These are phyloP conservation scores for Hypsizygus marmoreus DNA, from an alignment of 768 basidiomycete species.

Conservation along the genomic window DNA sequence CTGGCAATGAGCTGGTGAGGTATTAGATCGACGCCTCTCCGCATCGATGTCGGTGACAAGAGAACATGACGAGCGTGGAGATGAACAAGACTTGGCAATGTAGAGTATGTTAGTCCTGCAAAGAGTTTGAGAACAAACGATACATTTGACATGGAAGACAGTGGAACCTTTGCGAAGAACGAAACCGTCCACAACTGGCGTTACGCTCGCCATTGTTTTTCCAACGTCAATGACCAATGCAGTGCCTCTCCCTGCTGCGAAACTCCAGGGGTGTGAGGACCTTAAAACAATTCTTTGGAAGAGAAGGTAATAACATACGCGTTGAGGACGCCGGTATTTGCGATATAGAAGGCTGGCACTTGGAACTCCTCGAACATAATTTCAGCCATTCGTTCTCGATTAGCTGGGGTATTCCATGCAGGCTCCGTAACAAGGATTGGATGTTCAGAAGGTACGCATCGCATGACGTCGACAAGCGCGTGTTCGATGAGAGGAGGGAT, in stretches of 20 bases:
- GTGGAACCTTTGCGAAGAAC: conserved; percentile 93
- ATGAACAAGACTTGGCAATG: conserved; percentile 79
- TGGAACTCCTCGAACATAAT: conserved; percentile 97
- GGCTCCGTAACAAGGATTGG: conserved; percentile 94
- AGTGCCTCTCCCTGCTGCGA: conserved; percentile 96
- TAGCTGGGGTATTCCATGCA: conserved; percentile 93
- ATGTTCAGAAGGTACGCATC: conserved; percentile 78
- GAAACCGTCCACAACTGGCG: conserved; percentile 96
- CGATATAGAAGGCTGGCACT: conserved; percentile 94
- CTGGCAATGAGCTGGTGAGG: conserved; percentile 91
- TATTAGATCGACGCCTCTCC: conserved; percentile 65
- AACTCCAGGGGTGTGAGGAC: conserved; percentile 50
- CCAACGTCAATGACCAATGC: conserved; percentile 96
- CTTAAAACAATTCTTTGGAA: conserved; percentile 2
- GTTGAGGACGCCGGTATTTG: conserved; percentile 91
- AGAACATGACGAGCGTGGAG: conserved; percentile 76
- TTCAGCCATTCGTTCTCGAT: conserved; percentile 93
- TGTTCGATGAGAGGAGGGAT: conserved; percentile 72
- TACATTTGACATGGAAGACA: too few species aligned
- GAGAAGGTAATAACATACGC: conserved; percentile 56
- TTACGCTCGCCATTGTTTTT: conserved; percentile 84
- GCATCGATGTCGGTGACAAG: conserved; percentile 44
- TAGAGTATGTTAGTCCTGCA: conserved; percentile 75
- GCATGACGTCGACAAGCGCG: conserved; percentile 76
- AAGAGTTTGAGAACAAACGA: background rate